phyloP scores from a whole-genome alignment of 805 yeast species.

The Candida sanyiensis region DNA sequence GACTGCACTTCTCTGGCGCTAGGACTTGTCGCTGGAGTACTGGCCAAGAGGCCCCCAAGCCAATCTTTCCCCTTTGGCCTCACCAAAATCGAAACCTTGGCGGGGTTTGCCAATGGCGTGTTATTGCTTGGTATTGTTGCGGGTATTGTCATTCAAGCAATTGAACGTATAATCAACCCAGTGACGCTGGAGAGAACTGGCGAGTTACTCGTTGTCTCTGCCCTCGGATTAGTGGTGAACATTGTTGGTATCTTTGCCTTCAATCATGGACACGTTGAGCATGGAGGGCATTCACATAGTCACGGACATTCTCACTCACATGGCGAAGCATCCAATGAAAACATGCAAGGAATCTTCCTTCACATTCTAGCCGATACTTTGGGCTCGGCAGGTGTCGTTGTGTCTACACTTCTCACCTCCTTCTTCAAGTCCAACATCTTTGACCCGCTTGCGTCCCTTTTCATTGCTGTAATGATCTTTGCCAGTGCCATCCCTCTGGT shows the following conservation, averaged over 20 bases:
- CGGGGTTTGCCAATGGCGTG: constrained; percentile 94
- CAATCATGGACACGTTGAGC: constrained; percentile 66
- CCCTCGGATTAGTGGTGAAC: constrained; percentile 81
- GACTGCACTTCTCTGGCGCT: constrained; percentile 88
- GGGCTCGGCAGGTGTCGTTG: constrained; percentile 96
- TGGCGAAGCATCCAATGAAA: constrained; percentile 42
- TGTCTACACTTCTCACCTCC: constrained; percentile 76
- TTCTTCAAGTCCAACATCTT: constrained; percentile 64
- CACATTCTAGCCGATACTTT: constrained; percentile 93
- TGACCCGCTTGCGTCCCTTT: constrained; percentile 88
- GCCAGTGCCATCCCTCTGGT: constrained; percentile 80
- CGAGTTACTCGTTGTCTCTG: constrained; percentile 79
- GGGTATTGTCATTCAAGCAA: constrained; percentile 81
- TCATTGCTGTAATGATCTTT: constrained; percentile 78
- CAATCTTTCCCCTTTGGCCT: constrained; percentile 84
- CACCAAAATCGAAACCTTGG: constrained; percentile 78
- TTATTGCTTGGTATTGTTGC: constrained; percentile 81
- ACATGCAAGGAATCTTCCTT: constrained; percentile 90
- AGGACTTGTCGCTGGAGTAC: constrained; percentile 80
- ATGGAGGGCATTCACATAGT: constrained; percentile 39
- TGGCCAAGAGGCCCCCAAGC: constrained; percentile 53
- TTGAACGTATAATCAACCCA: constrained; percentile 76
- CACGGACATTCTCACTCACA: constrained; percentile 37
- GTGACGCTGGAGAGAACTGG: constrained; percentile 71
- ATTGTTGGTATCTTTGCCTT: constrained; percentile 92